Conservation (phyloP, 1,139 yeast species). For the Zygosaccharomyces pseudobailii region DNA sequence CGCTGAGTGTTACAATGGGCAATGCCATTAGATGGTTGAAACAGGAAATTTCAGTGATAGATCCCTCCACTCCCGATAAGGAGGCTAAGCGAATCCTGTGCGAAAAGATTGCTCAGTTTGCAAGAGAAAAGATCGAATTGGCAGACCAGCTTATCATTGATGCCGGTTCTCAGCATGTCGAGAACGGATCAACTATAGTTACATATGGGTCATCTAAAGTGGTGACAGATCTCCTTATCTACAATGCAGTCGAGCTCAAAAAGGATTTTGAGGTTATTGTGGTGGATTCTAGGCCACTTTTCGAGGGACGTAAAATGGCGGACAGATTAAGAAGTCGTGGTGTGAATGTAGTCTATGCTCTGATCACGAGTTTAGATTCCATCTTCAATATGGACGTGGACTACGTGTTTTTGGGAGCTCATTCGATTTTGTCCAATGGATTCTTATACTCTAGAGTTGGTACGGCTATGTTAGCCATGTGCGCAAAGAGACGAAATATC, state of each 20-base stretch:
- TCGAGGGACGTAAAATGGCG: constrained; percentile 83
- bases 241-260: constrained; percentile 58
- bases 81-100: constrained; percentile 67
- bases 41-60: constrained; percentile 78
- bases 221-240: constrained; percentile 66
- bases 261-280: constrained; percentile 76
- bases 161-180: constrained; percentile 72
- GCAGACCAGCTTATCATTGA: constrained; percentile 83
- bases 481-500: constrained; percentile 79
- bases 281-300: constrained; percentile 92
- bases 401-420: constrained; percentile 91
- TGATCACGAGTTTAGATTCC: constrained; percentile 74
- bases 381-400: constrained; percentile 84
- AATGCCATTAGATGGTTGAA: constrained; percentile 96
- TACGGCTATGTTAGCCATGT: constrained; percentile 88
- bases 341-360: constrained; percentile 65
- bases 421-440: constrained; percentile 94
- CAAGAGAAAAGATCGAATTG: constrained; percentile 77
- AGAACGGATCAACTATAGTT: constrained; percentile 71
- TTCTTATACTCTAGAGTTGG: constrained; percentile 92
- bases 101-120: constrained; percentile 71
- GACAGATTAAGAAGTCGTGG: constrained; percentile 54
- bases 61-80: constrained; percentile 49
- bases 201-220: constrained; percentile 90
- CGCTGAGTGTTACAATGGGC: constrained; percentile 92